Evolutionary conservation across 306 rosid genomes (phyloP).

Genomic region (Lathyrus tuberosus): DNA sequence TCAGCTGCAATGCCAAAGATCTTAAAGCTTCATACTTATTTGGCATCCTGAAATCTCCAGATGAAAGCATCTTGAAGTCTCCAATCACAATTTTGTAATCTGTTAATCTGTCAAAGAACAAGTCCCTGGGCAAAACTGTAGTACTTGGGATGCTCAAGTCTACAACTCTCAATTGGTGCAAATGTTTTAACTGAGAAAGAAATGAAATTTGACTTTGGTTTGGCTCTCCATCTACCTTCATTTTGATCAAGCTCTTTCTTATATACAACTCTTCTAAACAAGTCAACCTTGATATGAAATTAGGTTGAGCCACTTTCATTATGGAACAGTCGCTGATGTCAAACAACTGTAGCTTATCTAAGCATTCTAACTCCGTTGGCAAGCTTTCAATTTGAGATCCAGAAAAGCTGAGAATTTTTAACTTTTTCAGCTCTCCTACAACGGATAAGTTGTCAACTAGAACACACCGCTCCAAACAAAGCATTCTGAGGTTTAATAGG

Average conservation of each 20-base stretch:
- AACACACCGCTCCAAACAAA: constrained; percentile 27
- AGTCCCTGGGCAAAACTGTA: background rate
- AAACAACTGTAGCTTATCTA: constrained; percentile 23
- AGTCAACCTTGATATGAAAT: constrained; percentile 45
- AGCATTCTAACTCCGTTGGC: background rate
- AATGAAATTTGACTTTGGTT: background rate
- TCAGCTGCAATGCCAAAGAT: constrained; percentile 39
- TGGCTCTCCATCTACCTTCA: constrained; percentile 15
- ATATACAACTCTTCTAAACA: constrained; percentile 47
- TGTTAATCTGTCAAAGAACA: constrained; percentile 30
- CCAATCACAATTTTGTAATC: constrained; percentile 46
- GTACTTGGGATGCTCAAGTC: background rate
- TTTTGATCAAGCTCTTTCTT: constrained; percentile 36
- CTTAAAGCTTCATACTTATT: constrained; percentile 23
- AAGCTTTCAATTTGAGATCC: constrained; percentile 27
- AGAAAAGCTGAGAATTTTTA: constrained; percentile 31
- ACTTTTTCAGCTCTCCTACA: constrained; percentile 28
- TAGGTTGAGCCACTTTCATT: constrained; percentile 18
- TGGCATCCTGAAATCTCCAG: constrained; percentile 24
- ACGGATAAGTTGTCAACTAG: constrained; percentile 17
- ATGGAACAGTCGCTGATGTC: constrained; percentile 10
- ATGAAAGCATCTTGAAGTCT: constrained; percentile 19
- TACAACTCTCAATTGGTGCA: constrained; percentile 6
- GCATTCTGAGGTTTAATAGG: constrained; percentile 30
- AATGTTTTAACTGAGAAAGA: constrained; percentile 30